Evolutionary conservation across 768 basidiomycete species (phyloP), one percentile per base, ranked within the genome.

Genomic region (Leccinum ochraceum): DNA sequence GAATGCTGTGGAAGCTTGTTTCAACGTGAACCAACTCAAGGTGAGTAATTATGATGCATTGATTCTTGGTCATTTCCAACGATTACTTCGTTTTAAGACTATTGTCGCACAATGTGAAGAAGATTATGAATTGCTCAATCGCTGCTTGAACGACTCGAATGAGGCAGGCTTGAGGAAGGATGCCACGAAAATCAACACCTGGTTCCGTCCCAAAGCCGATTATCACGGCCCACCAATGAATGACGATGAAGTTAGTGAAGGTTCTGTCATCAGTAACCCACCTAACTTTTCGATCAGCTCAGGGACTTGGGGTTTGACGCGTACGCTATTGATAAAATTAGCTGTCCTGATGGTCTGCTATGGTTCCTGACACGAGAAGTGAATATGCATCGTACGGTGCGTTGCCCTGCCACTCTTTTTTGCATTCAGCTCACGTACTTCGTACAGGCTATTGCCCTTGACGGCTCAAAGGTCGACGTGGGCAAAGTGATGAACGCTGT

Each of bases 101-200:
- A 90, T 99, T 72, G 86, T 99, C 7, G 84, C 87, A 17, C 92
- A 94, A 71, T 87, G 86, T 64, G 81, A 87, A 60, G 88, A 90
- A 59, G 96, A 99, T 68, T 91, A 91, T 54, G 78, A 87, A 60
- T 75, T 80, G 2, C 78, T 98, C 49, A 90, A 92, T 63, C 72
- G 75, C 11, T 76, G 85, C 39, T 80, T 91, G 66, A 89, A 89
- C 65, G 92, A 94, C 73, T 78, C 77, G 1, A 70, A 77, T 0
- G 75, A 81, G 51, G 84, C 79, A 6, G 73, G 73, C 82, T 13
- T 88, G 84, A 34, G 75, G 79, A 64, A 80, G 75, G 62, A 80
- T 75, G 48, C 36, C 44, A 44, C 80, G 2, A 71, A 81, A 42
- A 79, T 94, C 56, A 84, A 86, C 32, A 85, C 82, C 2, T 94